Conservation (phyloP, 495 filamentous ascomycete species). For the Podospora didyma region DNA sequence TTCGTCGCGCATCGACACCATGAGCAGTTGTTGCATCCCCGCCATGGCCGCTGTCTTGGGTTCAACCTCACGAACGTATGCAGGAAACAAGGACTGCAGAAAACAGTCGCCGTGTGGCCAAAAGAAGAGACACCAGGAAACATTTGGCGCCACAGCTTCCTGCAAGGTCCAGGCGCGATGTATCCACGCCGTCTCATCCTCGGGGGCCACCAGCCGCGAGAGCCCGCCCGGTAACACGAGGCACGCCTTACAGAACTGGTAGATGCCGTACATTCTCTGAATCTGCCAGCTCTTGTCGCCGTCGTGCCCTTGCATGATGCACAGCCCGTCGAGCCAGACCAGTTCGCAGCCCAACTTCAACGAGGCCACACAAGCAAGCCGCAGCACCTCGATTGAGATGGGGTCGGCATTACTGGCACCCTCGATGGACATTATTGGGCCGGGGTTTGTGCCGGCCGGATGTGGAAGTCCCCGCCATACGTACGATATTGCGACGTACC, state of each 20-base stretch:
- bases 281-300: constrained; percentile 5
- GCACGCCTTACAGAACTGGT: constrained; percentile 1
- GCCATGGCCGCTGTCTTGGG: not conserved
- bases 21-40: not conserved
- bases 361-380: not conserved
- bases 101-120: not conserved
- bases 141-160: not conserved
- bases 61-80: not conserved
- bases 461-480: not conserved
- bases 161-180: constrained; percentile 4
- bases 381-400: not conserved
- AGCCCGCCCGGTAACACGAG: constrained; percentile 1
- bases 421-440: not conserved
- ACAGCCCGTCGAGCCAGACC: constrained; percentile 4
- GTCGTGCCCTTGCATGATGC: constrained; percentile 2
- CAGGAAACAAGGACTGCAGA: not conserved
- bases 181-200: constrained; percentile 1
- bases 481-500: not conserved
- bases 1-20: not conserved
- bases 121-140: not conserved
- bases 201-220: not conserved
- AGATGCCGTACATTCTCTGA: not conserved
- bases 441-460: not conserved
- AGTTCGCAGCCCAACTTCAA: not conserved
- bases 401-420: not conserved